Percentiles rank a stretch among this genome's conserved stretches.
Conservation (phyloP, 2,329 filamentous ascomycete genomes). For the Magnaporthiopsis incrustans region DNA sequence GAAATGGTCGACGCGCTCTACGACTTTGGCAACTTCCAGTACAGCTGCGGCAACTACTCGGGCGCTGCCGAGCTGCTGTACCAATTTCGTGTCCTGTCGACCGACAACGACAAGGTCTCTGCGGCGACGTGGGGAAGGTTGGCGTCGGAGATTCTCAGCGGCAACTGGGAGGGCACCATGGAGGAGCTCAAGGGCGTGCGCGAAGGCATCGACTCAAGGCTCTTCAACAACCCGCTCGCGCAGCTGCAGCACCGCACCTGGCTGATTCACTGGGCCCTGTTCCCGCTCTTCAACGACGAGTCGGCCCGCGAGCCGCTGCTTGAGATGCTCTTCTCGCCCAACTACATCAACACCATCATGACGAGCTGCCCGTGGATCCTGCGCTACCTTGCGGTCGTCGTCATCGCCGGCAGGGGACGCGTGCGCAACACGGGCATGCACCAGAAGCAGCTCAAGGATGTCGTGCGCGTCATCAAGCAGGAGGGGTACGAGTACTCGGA, state of each 20-base stretch:
- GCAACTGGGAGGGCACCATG: slow-evolving; percentile 90
- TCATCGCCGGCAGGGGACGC: slow-evolving; percentile 85
- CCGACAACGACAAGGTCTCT: slow-evolving; percentile 95
- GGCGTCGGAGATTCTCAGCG: slow-evolving; percentile 87
- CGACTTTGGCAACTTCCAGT: slow-evolving; percentile 95
- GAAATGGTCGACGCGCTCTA: slow-evolving; percentile 96
- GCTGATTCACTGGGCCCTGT: slow-evolving; percentile 97
- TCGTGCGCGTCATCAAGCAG: slow-evolving; percentile 90
- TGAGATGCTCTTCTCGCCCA: slow-evolving; percentile 92
- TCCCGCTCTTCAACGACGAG: slow-evolving; percentile 98
- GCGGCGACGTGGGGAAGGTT: slow-evolving; percentile 97
- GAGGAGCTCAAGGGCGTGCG: slow-evolving; percentile 87
- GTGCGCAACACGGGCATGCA: slow-evolving; percentile 76
- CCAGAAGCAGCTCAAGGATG: slow-evolving; percentile 98
- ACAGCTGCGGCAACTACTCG: slow-evolving; percentile 90
- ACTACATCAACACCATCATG: slow-evolving; percentile 99
- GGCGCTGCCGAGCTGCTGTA: slow-evolving; percentile 89
- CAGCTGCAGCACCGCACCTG: slow-evolving; percentile 95
- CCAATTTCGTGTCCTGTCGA: slow-evolving; percentile 95
- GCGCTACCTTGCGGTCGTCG: slow-evolving; percentile 85
- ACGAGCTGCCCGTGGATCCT: slow-evolving; percentile 95
- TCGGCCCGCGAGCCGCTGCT: slow-evolving; percentile 81
- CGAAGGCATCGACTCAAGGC: slow-evolving; percentile 85
- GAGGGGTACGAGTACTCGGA: slow-evolving; percentile 97
- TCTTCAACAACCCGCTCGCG: slow-evolving; percentile 92